Evolutionary conservation across 202 grass and related monocot genomes (phyloP), one percentile per base, ranked within the genome.

Genomic region (Panicum hallii): DNA sequence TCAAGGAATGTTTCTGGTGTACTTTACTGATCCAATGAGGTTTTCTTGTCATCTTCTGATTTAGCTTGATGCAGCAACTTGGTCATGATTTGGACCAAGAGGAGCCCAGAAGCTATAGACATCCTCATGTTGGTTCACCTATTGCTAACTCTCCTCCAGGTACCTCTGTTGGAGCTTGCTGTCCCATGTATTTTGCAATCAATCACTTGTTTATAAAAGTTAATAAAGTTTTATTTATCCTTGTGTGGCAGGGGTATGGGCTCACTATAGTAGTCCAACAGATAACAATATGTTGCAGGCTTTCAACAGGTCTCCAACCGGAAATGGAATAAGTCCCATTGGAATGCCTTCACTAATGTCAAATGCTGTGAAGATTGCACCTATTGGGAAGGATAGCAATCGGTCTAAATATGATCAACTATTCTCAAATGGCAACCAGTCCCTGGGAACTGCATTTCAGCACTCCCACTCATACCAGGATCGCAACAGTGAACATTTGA

Each of bases 51-150:
- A 69, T 79, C 75, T 79, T 63, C 64, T 80, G 63, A 87, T 89
- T 85, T 85, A 99, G 97, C 75, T 87, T 99, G 82, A 94, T 99
- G 83, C 93, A 99, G 43, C 90, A 91, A 32, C 46, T 93, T 78
- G 92, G 88, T 82, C 84, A 91, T 91, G 97, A 99, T 41, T 75
- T 99, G 72, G 97, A 99, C 22, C 87, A 87, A 88, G 97, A 99
- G 66, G 97, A 99, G 67, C 56, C 75, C 22, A 94, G 92, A 93
- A 67, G 74, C 44, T 99, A 90, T 63, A 85, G 86, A 54, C 72
- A 88, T 90, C 40, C 70, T 71, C 88, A 88, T 63, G 80, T 91
- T 74, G 88, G 93, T 73, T 99, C 97, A 63, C 93, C 93, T 87
- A 79, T 99, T 60, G 82, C 88, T 63, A 97, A 83, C 74, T 99